phyloP scores from a whole-genome alignment of 176 grass and related monocot genomes.

The Miscanthus lutarioriparius region DNA sequence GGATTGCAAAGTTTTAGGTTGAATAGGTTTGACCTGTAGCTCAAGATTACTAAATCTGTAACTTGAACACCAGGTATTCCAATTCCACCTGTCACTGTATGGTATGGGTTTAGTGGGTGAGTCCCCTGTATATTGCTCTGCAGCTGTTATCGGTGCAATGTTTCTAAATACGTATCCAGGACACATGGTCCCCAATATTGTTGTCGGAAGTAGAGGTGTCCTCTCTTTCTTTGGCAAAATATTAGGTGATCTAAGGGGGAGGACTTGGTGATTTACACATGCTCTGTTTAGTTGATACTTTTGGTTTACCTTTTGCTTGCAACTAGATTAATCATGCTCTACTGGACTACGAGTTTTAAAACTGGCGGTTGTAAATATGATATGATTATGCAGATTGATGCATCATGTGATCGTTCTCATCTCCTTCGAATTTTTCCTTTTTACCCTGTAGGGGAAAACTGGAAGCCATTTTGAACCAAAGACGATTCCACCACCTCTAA shows the following conservation, averaged over 20 bases:
- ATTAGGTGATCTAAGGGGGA: not conserved
- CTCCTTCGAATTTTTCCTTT: constrained; percentile 10
- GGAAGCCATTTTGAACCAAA: constrained; percentile 99
- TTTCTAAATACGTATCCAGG: constrained; percentile 37
- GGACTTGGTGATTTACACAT: constrained; percentile 8
- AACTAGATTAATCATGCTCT: constrained; percentile 34
- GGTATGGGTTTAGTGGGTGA: constrained; percentile 54
- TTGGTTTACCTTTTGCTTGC: constrained; percentile 5
- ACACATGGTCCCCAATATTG: constrained; percentile 29
- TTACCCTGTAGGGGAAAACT: constrained; percentile 76
- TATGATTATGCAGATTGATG: not conserved
- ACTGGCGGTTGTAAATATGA: not conserved
- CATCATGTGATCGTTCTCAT: constrained; percentile 3
- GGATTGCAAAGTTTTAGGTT: constrained; percentile 27
- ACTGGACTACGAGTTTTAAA: not conserved
- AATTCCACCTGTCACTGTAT: constrained; percentile 41
- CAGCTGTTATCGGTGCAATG: constrained; percentile 29
- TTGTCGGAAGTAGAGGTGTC: constrained; percentile 15
- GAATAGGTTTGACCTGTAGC: constrained; percentile 32
- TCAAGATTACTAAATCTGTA: constrained; percentile 49
- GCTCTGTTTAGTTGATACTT: not conserved
- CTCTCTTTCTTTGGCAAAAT: constrained; percentile 13
- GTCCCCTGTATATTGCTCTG: constrained; percentile 43
- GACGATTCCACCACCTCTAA: constrained; percentile 90
- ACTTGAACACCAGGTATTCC: constrained; percentile 51